phyloP scores from a whole-genome alignment of 2,329 filamentous ascomycete species.

The Verticillium alfalfae region DNA sequence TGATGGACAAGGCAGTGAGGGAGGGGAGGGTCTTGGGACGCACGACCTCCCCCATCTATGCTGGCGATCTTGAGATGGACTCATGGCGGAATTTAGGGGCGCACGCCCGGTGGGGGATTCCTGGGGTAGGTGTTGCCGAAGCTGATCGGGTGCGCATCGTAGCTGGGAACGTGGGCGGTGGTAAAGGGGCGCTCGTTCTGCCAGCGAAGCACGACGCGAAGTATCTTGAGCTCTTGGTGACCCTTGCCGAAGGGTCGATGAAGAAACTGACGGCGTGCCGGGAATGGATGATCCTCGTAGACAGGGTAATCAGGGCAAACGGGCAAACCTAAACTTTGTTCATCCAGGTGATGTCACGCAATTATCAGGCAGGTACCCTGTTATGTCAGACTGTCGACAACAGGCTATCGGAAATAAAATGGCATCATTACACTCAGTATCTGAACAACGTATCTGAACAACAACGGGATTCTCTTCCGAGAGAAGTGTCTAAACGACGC shows the following conservation, averaged over 20 bases:
- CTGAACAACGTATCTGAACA: no score
- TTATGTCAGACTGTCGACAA: no score
- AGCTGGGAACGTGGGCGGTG: constrained; percentile 19
- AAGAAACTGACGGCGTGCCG: constrained; percentile 15
- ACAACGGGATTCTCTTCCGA: no score
- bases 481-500: constrained; percentile 11
- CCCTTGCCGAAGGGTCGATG: constrained; percentile 22
- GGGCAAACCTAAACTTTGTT: no score
- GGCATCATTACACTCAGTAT: no score
- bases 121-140: constrained; percentile 12
- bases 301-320: neutral
- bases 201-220: constrained; percentile 17
- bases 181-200: constrained; percentile 24
- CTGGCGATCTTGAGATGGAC: constrained; percentile 32
- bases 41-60: neutral
- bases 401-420: no score
- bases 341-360: no score
- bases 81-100: constrained; percentile 39
- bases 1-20: constrained; percentile 18
- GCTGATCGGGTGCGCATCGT: constrained; percentile 20
- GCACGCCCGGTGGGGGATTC: constrained; percentile 29
- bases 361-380: no score
- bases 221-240: constrained; percentile 23
- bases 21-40: neutral
- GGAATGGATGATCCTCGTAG: constrained; percentile 13